Base-by-base conservation (phyloP, 108 stramenopile genomes). In the Nitzschia sp. region DNA sequence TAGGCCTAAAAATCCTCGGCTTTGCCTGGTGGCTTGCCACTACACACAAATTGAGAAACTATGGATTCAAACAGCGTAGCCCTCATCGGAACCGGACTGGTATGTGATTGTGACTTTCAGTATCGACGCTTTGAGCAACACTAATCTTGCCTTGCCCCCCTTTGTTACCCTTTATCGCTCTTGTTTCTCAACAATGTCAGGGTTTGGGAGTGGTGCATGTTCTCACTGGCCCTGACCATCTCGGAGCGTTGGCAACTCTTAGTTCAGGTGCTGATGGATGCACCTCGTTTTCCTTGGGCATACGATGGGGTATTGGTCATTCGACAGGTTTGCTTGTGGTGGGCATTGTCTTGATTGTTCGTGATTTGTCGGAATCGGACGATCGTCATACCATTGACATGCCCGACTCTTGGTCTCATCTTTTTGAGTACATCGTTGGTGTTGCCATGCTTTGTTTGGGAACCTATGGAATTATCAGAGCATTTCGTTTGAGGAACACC, bases 221-320 rank as follows among this genome's bases (percentile, higher is more conserved):
- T 24, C 69, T 90, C 11, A 86, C 86, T 21, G 89, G 89, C 24
- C 89, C 89, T 14, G 89, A 90, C 70, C 89, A 90, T 68, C 81
- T 90, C 21, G 79, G 80, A 10, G 89, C 89, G 8, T 67, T 90
- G 19, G 89, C 85, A 19, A 90, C 89, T 44, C 72, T 90, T 19
- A 82, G 83, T 54, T 72, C 70, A 50, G 65, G 59, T 15, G 46
- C 58, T 8, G 55, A 67, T 41, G 22, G 50, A 15, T 46, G 56
- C 11, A 34, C 63, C 11, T 68, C 82, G 6, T 83, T 86, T 57
- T 71, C 51, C 0, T 69, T 83, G 7, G 89, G 89, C 0, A 71
- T 87, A 3, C 77, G 81, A 61, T 89, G 88, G 88, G 88, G 88
- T 5, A 48, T 89, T 56, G 86, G 88, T 19, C 88, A 89, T 54